These are phyloP conservation scores for Blastocladiella britannica DNA, from an alignment of 192 early-diverging fungal species.

Conservation along the genomic window DNA sequence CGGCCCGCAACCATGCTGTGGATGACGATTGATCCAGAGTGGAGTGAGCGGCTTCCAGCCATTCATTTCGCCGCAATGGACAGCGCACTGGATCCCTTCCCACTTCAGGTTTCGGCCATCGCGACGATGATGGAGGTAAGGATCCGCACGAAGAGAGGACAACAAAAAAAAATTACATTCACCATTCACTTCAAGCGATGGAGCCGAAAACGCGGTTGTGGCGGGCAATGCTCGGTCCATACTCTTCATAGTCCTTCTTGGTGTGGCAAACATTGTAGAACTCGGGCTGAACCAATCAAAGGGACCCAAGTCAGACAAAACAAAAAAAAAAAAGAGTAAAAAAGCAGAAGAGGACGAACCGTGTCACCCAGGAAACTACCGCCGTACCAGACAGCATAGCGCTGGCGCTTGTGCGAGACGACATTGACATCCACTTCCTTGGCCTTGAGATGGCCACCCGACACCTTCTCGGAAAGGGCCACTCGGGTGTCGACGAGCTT, in stretches of 20 bases:
- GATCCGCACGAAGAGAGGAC: not conserved
- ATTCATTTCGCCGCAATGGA: too few species aligned
- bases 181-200: constrained; percentile 6
- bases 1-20: too few species aligned
- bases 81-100: too few species aligned
- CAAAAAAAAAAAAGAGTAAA: not conserved
- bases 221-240: constrained; percentile 81
- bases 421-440: constrained; percentile 89
- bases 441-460: constrained; percentile 46
- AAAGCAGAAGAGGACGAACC: constrained; percentile 20
- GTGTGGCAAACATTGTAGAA: constrained; percentile 87
- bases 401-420: constrained; percentile 91
- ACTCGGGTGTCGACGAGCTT: constrained; percentile 56
- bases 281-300: constrained; percentile 37
- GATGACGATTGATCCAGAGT: too few species aligned
- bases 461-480: constrained; percentile 48
- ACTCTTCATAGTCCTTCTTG: constrained; percentile 94
- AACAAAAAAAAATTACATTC: not conserved
- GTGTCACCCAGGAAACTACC: constrained; percentile 84
- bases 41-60: too few species aligned
- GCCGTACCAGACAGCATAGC: constrained; percentile 98
- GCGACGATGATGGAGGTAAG: too few species aligned
- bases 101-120: too few species aligned
- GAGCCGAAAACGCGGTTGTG: constrained; percentile 79
- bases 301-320: not conserved